Evolutionary conservation across 2,329 filamentous ascomycete genomes (phyloP).

Genomic region (Zymoseptoria crescenta): DNA sequence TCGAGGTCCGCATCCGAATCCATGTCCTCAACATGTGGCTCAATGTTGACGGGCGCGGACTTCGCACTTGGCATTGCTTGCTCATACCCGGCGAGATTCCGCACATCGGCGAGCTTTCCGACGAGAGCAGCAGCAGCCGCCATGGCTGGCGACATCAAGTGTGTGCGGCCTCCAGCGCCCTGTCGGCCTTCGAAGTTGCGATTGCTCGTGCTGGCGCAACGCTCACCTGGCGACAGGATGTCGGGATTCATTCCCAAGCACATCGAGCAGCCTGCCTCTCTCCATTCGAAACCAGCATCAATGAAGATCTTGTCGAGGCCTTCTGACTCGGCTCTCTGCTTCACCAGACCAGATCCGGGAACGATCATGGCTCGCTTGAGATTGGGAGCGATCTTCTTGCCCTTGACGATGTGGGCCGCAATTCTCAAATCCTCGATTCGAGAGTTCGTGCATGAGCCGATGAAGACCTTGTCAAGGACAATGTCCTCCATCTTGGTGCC

Average conservation of each 20-base stretch:
- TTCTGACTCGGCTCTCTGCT: slow-evolving; percentile 82
- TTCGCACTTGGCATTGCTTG: slow-evolving; percentile 31
- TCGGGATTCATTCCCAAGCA: slow-evolving; percentile 99
- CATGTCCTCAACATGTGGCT: slow-evolving; percentile 49
- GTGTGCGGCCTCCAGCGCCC: slow-evolving; percentile 82
- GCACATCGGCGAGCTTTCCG: slow-evolving; percentile 86
- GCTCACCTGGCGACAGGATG: slow-evolving; percentile 83
- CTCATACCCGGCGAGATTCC: slow-evolving; percentile 60
- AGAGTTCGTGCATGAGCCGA: slow-evolving; percentile 95
- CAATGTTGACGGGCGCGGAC: slow-evolving; percentile 50
- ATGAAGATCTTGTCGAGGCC: slow-evolving; percentile 87
- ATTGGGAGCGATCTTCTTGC: slow-evolving; percentile 77
- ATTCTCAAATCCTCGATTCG: slow-evolving; percentile 91
- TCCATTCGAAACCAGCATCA: slow-evolving; percentile 94
- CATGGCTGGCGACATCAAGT: slow-evolving; percentile 96
- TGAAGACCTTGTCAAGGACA: slow-evolving; percentile 88
- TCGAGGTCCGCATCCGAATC: slow-evolving; percentile 57
- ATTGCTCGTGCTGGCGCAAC: slow-evolving; percentile 92
- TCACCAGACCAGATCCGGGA: slow-evolving; percentile 88
- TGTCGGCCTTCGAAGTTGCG: slow-evolving; percentile 97
- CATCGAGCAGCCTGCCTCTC: slow-evolving; percentile 98
- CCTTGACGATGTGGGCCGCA: slow-evolving; percentile 77
- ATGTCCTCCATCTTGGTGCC: slow-evolving; percentile 92
- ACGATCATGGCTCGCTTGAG: slow-evolving; percentile 95
- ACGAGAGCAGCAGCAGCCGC: slow-evolving; percentile 83